Evolutionary conservation across 805 yeast genomes (phyloP).

Genomic region (Komagataella phaffii): DNA sequence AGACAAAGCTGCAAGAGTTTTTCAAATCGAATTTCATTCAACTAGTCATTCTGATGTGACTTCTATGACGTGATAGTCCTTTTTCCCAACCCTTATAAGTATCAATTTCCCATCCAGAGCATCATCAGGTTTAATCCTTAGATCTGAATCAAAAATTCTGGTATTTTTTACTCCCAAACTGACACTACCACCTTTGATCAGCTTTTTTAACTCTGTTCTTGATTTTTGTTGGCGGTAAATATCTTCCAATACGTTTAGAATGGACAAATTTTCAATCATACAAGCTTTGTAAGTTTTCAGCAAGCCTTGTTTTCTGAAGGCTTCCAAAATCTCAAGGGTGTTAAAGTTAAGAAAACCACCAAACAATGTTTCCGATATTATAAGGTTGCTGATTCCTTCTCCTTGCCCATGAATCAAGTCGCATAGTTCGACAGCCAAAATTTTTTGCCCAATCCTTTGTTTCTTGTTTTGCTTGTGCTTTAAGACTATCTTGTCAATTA

Average conservation of each 20-base stretch:
- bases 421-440: slow-evolving; percentile 74
- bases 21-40: too few species aligned
- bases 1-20: background rate
- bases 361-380: slow-evolving; percentile 55
- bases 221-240: slow-evolving; percentile 34
- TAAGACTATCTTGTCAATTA: slow-evolving; percentile 39
- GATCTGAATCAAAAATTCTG: slow-evolving; percentile 35
- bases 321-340: slow-evolving; percentile 34
- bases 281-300: slow-evolving; percentile 21
- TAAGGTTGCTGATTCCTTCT: slow-evolving; percentile 52
- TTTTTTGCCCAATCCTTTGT: slow-evolving; percentile 55
- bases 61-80: slow-evolving; percentile 45
- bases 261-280: slow-evolving; percentile 19
- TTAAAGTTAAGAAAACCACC: slow-evolving; percentile 27
- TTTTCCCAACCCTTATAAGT: slow-evolving; percentile 65
- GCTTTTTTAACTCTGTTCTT: slow-evolving; percentile 22
- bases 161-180: slow-evolving; percentile 50
- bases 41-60: slow-evolving; percentile 8
- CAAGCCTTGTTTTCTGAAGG: slow-evolving; percentile 48
- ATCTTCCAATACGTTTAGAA: slow-evolving; percentile 38
- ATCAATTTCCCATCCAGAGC: slow-evolving; percentile 49
- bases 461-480: slow-evolving; percentile 50
- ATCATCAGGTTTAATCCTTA: slow-evolving; percentile 31
- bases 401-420: slow-evolving; percentile 82
- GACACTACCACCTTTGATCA: slow-evolving; percentile 59